Evolutionary conservation across 208 protist genomes (phyloP), one percentile per base, ranked within the genome.

Genomic region (Phytomonas francai): DNA sequence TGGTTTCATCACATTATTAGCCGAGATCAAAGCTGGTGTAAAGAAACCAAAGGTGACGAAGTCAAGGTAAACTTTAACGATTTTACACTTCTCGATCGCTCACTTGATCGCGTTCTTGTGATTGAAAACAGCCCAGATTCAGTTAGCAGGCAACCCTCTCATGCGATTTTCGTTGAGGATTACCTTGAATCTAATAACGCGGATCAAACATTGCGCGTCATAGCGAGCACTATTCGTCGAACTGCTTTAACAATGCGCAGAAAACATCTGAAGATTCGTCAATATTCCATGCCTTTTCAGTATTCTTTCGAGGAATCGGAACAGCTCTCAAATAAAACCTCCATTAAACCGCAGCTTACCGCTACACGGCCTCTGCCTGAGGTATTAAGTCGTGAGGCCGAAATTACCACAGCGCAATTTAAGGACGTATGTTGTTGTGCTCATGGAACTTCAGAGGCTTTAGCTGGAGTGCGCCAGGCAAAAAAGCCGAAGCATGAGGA

Each of bases 1-100:
- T 94, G 88, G 88, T 94, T 85, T 64, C 81, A 91, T 51, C 81
- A 92, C 70, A 73, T 91, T 64, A 87, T 96, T 60, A 90, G 80
- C 70, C 84, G 88, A 27, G 83, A 92, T 72, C 72, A 62, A 28
- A 70, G 78, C 6, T 96, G 91, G 88, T 93, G 79, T 64, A 36
- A 36, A 3, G 8, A 36, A 36, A 36, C 33, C 33, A 11, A 3
- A 36, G 59, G 57, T 16, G 69, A 78, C 29, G 70, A 68, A 5
- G 80, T 87, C 25, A 94, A 96, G 70, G 5, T 36, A 36, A 36
- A 11, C 3, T 36, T 36, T 36, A 8, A 3, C 3, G 88, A 96
- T 61, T 56, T 94, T 3, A 68, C 68, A 0, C 66, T 72, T 2
- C 78, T 96, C 1, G 85, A 82, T 14, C 74, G 88, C 7, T 72